phyloP scores from a whole-genome alignment of 495 filamentous ascomycete species.

The Recurvomyces mirabilis region DNA sequence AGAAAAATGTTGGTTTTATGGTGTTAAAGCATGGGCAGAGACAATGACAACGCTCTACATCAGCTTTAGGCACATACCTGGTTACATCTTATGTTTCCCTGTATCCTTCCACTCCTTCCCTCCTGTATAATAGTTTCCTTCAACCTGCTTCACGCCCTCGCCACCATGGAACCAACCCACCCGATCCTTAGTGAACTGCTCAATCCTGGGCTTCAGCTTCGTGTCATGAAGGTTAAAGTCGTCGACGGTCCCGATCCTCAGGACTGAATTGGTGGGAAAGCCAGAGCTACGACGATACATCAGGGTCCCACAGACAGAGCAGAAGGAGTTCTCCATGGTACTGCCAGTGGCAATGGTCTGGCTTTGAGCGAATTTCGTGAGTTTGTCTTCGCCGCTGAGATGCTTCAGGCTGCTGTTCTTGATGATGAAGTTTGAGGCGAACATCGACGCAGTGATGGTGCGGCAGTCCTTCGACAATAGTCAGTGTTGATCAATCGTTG shows the following conservation, averaged over 20 bases:
- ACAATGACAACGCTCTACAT: too few relatives aligned
- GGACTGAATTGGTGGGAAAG: slow-evolving; percentile 33
- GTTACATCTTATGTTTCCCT: background rate
- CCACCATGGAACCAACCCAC: slow-evolving; percentile 31
- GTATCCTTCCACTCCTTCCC: background rate
- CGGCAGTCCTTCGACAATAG: slow-evolving; percentile 43
- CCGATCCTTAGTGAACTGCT: slow-evolving; percentile 33
- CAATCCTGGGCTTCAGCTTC: slow-evolving; percentile 36
- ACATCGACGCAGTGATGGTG: slow-evolving; percentile 50
- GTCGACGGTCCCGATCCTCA: slow-evolving; percentile 44
- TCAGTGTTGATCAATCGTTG: background rate
- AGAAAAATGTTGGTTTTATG: too few relatives aligned
- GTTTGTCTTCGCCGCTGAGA: slow-evolving; percentile 36
- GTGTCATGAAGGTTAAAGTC: slow-evolving; percentile 44
- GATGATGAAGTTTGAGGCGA: slow-evolving; percentile 45
- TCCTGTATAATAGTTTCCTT: background rate
- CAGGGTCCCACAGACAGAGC: slow-evolving; percentile 41
- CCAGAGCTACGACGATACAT: slow-evolving; percentile 39
- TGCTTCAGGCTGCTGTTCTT: slow-evolving; percentile 33
- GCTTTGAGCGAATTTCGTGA: slow-evolving; percentile 33
- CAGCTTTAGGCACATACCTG: background rate
- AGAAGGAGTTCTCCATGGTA: slow-evolving; percentile 46
- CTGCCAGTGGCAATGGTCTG: slow-evolving; percentile 31
- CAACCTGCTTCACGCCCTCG: background rate
- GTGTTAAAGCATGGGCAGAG: too few relatives aligned